These are phyloP conservation scores for Rubia tinctorum DNA, from an alignment of 305 asterid genomes.

Conservation along the genomic window DNA sequence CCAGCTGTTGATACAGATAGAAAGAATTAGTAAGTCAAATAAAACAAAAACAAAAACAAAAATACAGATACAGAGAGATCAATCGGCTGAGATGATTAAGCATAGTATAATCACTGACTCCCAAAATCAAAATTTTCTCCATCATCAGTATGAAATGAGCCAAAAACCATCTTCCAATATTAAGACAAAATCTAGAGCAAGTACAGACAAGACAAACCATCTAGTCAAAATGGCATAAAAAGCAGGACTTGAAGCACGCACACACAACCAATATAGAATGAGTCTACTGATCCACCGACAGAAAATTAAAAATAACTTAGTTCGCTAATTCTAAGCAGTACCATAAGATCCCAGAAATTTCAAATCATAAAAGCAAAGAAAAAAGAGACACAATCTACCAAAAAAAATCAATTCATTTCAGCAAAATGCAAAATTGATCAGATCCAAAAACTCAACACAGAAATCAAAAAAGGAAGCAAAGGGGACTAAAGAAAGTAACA, in stretches of 20 bases:
- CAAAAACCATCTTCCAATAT: conserved; percentile 1
- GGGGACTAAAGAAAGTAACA: not conserved
- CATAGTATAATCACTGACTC: not conserved
- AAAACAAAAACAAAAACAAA: not conserved
- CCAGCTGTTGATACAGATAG: conserved; percentile 41
- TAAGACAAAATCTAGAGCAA: conserved; percentile 15
- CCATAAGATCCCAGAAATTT: not conserved
- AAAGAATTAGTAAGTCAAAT: conserved; percentile 6
- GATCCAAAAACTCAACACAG: conserved; percentile 7
- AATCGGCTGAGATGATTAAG: not conserved
- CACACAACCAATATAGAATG: not conserved
- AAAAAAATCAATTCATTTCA: not conserved
- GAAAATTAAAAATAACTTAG: not conserved
- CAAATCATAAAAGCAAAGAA: not conserved
- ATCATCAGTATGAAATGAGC: not conserved
- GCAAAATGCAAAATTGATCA: not conserved
- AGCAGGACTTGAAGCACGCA: not conserved
- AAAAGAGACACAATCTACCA: not conserved
- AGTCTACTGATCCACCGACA: conserved; percentile 13
- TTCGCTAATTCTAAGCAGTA: not conserved
- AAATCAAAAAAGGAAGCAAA: not conserved
- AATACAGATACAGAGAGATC: not conserved
- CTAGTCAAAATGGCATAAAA: conserved; percentile 2
- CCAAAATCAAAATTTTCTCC: not conserved
- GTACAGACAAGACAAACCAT: not conserved